These are phyloP conservation scores for Stagonosporopsis chrysanthemi DNA, from an alignment of 2,329 filamentous ascomycete genomes.

Conservation along the genomic window DNA sequence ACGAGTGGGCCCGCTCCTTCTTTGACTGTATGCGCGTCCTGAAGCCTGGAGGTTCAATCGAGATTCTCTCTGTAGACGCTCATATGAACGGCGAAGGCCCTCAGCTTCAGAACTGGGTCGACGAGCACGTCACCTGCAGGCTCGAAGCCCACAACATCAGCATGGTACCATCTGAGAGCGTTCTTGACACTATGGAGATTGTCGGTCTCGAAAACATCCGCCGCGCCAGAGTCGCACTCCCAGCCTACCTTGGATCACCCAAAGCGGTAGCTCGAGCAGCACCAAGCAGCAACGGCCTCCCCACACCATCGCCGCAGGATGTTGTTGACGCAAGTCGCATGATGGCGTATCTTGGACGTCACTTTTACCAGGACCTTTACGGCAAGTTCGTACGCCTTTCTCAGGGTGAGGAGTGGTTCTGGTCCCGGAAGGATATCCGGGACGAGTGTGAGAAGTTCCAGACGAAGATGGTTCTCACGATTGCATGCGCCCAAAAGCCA, in stretches of 20 bases:
- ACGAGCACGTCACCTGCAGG: slow-evolving; percentile 31
- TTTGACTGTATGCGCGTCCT: slow-evolving; percentile 40
- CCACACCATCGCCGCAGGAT: slow-evolving; percentile 30
- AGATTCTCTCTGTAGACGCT: slow-evolving; percentile 36
- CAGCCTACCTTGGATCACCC: slow-evolving; percentile 24
- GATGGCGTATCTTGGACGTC: slow-evolving; percentile 38
- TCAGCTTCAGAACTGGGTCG: slow-evolving; percentile 32
- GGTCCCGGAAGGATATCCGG: slow-evolving; percentile 29
- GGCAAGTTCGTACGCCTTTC: slow-evolving; percentile 26
- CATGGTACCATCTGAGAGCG: slow-evolving; percentile 35
- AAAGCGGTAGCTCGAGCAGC: slow-evolving; percentile 16
- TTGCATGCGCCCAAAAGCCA: slow-evolving; percentile 36
- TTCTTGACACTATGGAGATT: slow-evolving; percentile 41
- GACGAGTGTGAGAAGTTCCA: slow-evolving; percentile 35
- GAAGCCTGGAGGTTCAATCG: slow-evolving; percentile 38
- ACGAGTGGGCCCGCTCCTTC: slow-evolving; percentile 39
- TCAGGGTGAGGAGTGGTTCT: slow-evolving; percentile 40
- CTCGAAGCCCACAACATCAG: slow-evolving; percentile 33
- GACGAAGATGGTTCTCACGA: slow-evolving; percentile 39
- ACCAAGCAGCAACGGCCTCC: slow-evolving; percentile 15
- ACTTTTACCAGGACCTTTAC: slow-evolving; percentile 38
- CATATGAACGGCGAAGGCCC: slow-evolving; percentile 36
- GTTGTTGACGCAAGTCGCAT: slow-evolving; percentile 31
- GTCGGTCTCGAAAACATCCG: slow-evolving; percentile 39
- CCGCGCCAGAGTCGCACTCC: slow-evolving; percentile 36